Evolutionary conservation across 768 basidiomycete species (phyloP), one percentile per base, ranked within the genome.

Genomic region (Crepidotus variabilis): DNA sequence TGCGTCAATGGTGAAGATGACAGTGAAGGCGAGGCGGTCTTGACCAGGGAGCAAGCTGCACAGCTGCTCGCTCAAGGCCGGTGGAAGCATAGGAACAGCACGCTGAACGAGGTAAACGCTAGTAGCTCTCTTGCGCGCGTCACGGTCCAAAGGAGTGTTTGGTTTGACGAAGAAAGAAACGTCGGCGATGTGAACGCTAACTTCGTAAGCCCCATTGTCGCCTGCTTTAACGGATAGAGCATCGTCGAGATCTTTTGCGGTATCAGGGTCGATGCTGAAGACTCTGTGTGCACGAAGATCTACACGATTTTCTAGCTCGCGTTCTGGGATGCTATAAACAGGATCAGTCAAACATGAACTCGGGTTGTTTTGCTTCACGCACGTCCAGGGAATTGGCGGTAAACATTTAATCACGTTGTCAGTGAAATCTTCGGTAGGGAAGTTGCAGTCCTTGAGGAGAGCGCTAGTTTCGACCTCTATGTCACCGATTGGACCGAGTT

Each of bases 381-480:
- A 92, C 88, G 80, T 84, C 94, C 94, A 99, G 13, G 97, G 97
- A 59, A 91, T 81, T 21, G 97, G 97, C 49, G 97, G 97, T 22
- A 98, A 74, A 68, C 97, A 98, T 71, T 98, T 98, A 60, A 94
- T 67, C 21, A 98, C 94, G 65, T 90, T 90, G 48, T 99, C 97
- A 8, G 88, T 84, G 72, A 99, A 99, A 60, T 98, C 97, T 71
- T 96, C 94, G 0, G 93, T 91, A 1, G 96, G 93, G 86, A 98
- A 98, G 73, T 98, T 98, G 79, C 94, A 98, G 70, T 99, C 97
- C 72, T 98, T 98, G 61, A 99, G 78, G 57, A 99, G 77, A 7
- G 97, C 97, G 59, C 92, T 95, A 4, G 96, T 98, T 73, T 99
- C 97, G 7, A 97, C 94, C 72, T 98, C 94, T 51, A 96, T 87